Percentiles rank a stretch among this genome's conserved stretches.
Conservation (phyloP, 1,284 basidiomycete species). For the Ganoderma multipileum region DNA sequence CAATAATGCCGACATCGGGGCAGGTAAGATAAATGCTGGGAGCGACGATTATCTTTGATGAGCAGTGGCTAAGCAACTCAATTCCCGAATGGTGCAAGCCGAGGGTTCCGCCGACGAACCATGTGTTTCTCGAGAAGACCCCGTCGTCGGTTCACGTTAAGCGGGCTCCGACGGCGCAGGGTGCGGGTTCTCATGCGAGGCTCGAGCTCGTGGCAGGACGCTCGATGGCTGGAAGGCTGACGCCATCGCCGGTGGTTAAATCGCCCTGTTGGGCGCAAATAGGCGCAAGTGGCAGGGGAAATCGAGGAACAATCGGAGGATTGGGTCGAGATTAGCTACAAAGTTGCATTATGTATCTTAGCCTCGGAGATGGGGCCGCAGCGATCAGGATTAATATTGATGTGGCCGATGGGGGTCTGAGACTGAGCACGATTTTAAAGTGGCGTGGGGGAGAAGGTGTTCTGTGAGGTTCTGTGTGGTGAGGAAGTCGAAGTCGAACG, state of each 20-base stretch:
- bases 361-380: slow-evolving; percentile 7
- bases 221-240: background rate
- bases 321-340: slow-evolving; percentile 27
- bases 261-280: background rate
- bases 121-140: background rate
- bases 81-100: background rate
- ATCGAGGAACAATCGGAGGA: slow-evolving; percentile 14
- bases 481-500: background rate
- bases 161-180: background rate
- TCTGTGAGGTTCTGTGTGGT: background rate
- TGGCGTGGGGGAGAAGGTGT: background rate
- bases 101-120: background rate
- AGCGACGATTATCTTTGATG: background rate
- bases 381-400: slow-evolving; percentile 18
- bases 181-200: background rate
- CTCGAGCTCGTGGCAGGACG: slow-evolving; percentile 6
- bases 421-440: background rate
- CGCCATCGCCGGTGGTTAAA: slow-evolving; percentile 5
- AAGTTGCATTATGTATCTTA: slow-evolving; percentile 26
- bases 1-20: slow-evolving; percentile 8
- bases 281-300: slow-evolving; percentile 12
- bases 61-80: slow-evolving; percentile 6
- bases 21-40: background rate
- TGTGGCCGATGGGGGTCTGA: slow-evolving; percentile 6
- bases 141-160: slow-evolving; percentile 13